A percentile compares a stretch with the other conserved stretches of the same genome.
Conservation (phyloP, 441 rosid genomes). For the Euphorbia celastroides region DNA sequence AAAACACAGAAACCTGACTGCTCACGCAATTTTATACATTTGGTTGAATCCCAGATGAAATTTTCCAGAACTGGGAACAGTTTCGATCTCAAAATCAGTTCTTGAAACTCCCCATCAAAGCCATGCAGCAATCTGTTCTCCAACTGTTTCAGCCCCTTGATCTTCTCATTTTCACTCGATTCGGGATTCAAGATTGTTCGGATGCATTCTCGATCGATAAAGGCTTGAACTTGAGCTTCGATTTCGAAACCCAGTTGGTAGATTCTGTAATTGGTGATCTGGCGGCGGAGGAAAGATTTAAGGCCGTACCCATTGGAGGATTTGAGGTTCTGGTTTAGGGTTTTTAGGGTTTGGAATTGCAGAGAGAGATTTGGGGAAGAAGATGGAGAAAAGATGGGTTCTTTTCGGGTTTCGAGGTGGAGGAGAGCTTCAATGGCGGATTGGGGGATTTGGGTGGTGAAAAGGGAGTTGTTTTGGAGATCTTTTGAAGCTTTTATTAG, state of each 20-base stretch:
- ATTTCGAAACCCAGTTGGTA: constrained; percentile 28
- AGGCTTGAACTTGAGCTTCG: constrained; percentile 32
- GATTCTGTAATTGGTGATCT: constrained; percentile 33
- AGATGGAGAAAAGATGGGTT: constrained; percentile 15
- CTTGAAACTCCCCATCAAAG: constrained; percentile 46
- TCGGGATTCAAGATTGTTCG: constrained; percentile 26
- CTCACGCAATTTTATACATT: constrained; percentile 29
- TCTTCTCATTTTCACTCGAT: constrained; percentile 27
- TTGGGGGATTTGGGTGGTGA: constrained; percentile 25
- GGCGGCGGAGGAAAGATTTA: constrained; percentile 23
- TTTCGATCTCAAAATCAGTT: constrained; percentile 30
- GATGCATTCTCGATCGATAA: constrained; percentile 30
- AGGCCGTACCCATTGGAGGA: constrained; percentile 27
- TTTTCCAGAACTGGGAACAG: constrained; percentile 38
- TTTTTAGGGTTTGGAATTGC: constrained; percentile 29
- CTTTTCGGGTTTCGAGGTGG: constrained; percentile 19
- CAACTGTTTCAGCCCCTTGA: constrained; percentile 32
- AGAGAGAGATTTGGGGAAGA: constrained; percentile 27
- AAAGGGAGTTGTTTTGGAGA: constrained; percentile 34
- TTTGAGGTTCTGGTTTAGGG: constrained; percentile 28
- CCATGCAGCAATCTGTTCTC: constrained; percentile 34
- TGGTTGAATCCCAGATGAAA: constrained; percentile 25
- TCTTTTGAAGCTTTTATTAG: constrained; percentile 36
- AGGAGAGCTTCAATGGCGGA: constrained; percentile 22
- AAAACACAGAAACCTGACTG: constrained; percentile 28